Base-by-base conservation (phyloP, 805 yeast genomes). In the Candida suzukii region DNA sequence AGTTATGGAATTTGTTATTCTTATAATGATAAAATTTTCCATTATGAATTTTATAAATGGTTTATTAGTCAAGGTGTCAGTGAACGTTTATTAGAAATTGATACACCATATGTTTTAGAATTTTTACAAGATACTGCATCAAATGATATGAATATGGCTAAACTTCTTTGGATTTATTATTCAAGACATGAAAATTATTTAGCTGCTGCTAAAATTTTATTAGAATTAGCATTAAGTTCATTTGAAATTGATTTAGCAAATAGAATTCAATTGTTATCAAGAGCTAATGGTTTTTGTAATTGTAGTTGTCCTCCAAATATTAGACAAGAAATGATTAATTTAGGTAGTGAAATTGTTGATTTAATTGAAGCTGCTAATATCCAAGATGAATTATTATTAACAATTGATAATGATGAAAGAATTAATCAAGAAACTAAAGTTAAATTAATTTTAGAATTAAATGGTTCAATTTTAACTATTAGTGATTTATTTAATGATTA, bases 21-120 rank as follows among this genome's bases (percentile, higher is more conserved):
- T 16, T 80, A 81, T 40, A 70, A 75, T 35, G 98, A 93, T 57
- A 85, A 82, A 53, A 60, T 79, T n/a, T 93, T 93, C 72, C 99
- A 93, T 49, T 88, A 81, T 62, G 85, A 86, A 48, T 75, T 93
- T 48, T 93, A 93, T 60, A 91, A 87, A 58, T 93, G 98, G 97
- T 80, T 88, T 51, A 81, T 88, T 27, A 64, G 71, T 35, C 86
- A 85, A 54, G 90, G 87, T 4, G 74, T 79, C 24, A 81, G 86
- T 46, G 93, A 83, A 42, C 76, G 85, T 46, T 66, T 93, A 35
- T 68, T 91, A 44, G 86, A 83, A 37, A 73, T 91, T 42, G 84
- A 86, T 41, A 87, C 97, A 0, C 85, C 90, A 12, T 91, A 70
- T 53, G 77, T 93, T 30, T 68, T 87, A 45, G 78, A 83, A 22